phyloP scores from a whole-genome alignment of 2,329 filamentous ascomycete species.

The Zymoseptoria crescenta region DNA sequence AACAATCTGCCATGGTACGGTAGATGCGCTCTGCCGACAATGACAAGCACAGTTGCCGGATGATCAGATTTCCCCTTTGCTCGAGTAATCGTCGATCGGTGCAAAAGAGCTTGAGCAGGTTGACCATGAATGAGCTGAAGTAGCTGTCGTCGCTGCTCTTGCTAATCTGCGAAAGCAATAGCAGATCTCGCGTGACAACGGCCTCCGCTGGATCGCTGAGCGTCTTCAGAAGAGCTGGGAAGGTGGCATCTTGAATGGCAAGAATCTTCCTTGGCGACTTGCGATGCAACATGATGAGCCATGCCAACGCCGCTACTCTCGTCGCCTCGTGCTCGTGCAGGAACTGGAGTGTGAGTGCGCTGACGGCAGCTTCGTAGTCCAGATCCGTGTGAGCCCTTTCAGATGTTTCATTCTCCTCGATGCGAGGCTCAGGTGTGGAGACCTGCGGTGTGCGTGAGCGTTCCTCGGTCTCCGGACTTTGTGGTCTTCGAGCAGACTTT shows the following conservation, averaged over 20 bases:
- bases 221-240: slow-evolving; percentile 91
- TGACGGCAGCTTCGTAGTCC: slow-evolving; percentile 94
- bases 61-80: slow-evolving; percentile 89
- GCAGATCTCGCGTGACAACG: slow-evolving; percentile 88
- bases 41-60: slow-evolving; percentile 86
- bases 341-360: slow-evolving; percentile 84
- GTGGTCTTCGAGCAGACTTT: slow-evolving; percentile 14
- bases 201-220: slow-evolving; percentile 91
- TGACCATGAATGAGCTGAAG: slow-evolving; percentile 97
- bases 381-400: slow-evolving; percentile 48
- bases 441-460: slow-evolving; percentile 19
- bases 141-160: slow-evolving; percentile 95
- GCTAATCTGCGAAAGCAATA: slow-evolving; percentile 91
- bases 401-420: slow-evolving; percentile 10
- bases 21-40: slow-evolving; percentile 94
- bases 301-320: slow-evolving; percentile 83
- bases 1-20: slow-evolving; percentile 86
- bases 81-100: slow-evolving; percentile 88
- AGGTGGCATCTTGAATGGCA: slow-evolving; percentile 94
- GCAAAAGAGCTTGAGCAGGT: slow-evolving; percentile 86
- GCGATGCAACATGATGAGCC: slow-evolving; percentile 95
- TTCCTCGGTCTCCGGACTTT: slow-evolving; percentile 19
- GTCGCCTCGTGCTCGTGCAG: slow-evolving; percentile 96
- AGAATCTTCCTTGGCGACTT: slow-evolving; percentile 84
- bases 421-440: slow-evolving; percentile 23